Percentiles rank a stretch among this genome's conserved stretches.
These are phyloP conservation scores for Sordariomycetes sp. DNA, from an alignment of 2,329 filamentous ascomycete genomes.

Conservation along the genomic window DNA sequence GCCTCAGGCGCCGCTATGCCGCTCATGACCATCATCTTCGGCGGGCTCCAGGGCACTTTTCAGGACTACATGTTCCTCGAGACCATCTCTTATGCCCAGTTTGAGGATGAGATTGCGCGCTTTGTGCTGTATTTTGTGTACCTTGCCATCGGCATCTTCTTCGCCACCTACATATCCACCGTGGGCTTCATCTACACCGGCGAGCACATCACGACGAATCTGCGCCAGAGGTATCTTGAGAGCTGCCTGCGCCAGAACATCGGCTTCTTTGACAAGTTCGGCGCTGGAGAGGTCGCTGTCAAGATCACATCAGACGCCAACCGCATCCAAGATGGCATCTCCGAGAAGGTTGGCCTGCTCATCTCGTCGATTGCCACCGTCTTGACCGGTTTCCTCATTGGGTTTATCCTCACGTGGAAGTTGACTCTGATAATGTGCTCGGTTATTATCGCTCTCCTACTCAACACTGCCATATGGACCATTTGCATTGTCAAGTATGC, in stretches of 20 bases:
- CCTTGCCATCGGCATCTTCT: slow-evolving; percentile 65
- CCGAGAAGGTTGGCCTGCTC: too few relatives aligned
- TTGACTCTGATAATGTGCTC: too few relatives aligned
- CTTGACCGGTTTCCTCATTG: too few relatives aligned
- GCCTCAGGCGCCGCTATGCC: slow-evolving; percentile 67
- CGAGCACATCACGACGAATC: background rate
- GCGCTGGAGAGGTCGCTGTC: slow-evolving; percentile 1
- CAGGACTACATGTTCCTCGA: slow-evolving; percentile 45
- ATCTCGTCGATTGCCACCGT: too few relatives aligned
- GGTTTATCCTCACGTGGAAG: too few relatives aligned
- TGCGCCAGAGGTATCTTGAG: slow-evolving; percentile 1
- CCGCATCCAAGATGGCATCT: slow-evolving; percentile 71
- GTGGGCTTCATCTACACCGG: slow-evolving; percentile 65
- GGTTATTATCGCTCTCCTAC: too few relatives aligned
- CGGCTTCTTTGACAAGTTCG: slow-evolving; percentile 1
- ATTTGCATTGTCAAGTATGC: too few relatives aligned
- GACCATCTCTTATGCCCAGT: slow-evolving; percentile 38
- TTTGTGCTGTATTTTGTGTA: slow-evolving; percentile 76
- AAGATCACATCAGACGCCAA: slow-evolving; percentile 75
- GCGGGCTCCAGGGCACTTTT: slow-evolving; percentile 65
- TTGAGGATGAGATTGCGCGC: slow-evolving; percentile 48
- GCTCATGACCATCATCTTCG: slow-evolving; percentile 75
- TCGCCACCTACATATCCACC: slow-evolving; percentile 64
- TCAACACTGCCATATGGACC: too few relatives aligned
- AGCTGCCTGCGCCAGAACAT: slow-evolving; percentile 1